Percentiles rank a stretch among this genome's conserved stretches.
Evolutionary conservation across 345 rosid genomes (phyloP).

Genomic region (Dovyalis caffra): DNA sequence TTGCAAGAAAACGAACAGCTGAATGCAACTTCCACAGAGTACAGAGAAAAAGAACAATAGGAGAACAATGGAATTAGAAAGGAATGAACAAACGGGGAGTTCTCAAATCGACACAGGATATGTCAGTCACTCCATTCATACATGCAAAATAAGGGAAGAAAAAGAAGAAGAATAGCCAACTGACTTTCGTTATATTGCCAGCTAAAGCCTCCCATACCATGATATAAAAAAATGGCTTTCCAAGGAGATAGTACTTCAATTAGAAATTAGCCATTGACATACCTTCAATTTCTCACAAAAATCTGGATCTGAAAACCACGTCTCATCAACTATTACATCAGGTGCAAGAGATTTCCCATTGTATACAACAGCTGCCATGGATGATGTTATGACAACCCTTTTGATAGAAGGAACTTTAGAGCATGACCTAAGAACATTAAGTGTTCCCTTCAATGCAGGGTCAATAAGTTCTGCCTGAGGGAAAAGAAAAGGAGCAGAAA

Average conservation of each 20-base stretch:
- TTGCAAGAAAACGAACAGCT: no score
- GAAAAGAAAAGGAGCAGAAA: neutral
- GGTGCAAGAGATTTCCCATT: neutral
- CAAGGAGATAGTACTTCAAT: neutral
- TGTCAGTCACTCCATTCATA: neutral
- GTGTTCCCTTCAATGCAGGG: slow-evolving; percentile 12
- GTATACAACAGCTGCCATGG: neutral
- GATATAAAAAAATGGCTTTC: neutral
- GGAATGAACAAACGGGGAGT: no score
- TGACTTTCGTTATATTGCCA: neutral
- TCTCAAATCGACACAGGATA: neutral
- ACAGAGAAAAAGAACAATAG: no score
- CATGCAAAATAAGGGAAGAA: neutral
- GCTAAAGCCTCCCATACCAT: neutral
- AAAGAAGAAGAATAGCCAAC: neutral
- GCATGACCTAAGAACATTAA: slow-evolving; percentile 9
- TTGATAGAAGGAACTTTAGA: neutral
- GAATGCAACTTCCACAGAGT: no score
- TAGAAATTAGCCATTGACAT: neutral
- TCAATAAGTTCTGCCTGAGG: slow-evolving; percentile 8
- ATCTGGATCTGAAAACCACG: neutral
- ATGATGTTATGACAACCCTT: slow-evolving; percentile 14
- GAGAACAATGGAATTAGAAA: no score
- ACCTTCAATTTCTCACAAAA: neutral
- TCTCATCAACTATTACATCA: slow-evolving; percentile 4